phyloP scores from a whole-genome alignment of 192 early-diverging fungal genomes.

The Backusella tuberculispora region DNA sequence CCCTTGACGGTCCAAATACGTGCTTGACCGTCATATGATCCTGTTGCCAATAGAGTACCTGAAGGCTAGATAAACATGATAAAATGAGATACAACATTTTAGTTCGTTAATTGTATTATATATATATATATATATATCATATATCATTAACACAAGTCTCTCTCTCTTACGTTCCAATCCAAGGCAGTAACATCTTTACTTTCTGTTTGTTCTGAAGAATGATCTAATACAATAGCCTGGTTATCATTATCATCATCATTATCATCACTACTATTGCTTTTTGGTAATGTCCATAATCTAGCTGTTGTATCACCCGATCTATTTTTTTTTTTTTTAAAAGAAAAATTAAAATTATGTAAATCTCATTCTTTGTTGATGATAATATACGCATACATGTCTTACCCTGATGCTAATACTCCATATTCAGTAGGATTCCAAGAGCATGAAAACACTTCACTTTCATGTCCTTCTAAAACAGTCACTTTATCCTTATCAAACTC shows the following conservation, averaged over 20 bases:
- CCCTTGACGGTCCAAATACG: conserved; percentile 81
- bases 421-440: conserved; percentile 76
- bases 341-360: background rate
- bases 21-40: conserved; percentile 80
- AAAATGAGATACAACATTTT: too few relatives aligned
- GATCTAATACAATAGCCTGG: conserved; percentile 64
- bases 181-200: conserved; percentile 81
- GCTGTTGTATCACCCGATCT: conserved; percentile 84
- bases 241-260: conserved; percentile 43
- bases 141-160: background rate
- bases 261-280: background rate
- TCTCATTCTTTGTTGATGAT: background rate
- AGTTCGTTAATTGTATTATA: background rate
- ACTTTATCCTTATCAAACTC: conserved; percentile 53
- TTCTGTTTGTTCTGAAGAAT: conserved; percentile 48
- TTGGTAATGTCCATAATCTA: conserved; percentile 83
- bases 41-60: conserved; percentile 83
- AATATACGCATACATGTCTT: conserved; percentile 21
- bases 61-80: conserved; percentile 54
- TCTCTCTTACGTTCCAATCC: conserved; percentile 78
- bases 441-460: conserved; percentile 72
- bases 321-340: background rate
- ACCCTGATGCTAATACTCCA: conserved; percentile 78
- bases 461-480: conserved; percentile 67
- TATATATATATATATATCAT: background rate